Percentiles rank a stretch among this genome's conserved stretches.
Evolutionary conservation across 371 early-diverging fungal genomes (phyloP).

Genomic region (Mortierella polycephala): DNA sequence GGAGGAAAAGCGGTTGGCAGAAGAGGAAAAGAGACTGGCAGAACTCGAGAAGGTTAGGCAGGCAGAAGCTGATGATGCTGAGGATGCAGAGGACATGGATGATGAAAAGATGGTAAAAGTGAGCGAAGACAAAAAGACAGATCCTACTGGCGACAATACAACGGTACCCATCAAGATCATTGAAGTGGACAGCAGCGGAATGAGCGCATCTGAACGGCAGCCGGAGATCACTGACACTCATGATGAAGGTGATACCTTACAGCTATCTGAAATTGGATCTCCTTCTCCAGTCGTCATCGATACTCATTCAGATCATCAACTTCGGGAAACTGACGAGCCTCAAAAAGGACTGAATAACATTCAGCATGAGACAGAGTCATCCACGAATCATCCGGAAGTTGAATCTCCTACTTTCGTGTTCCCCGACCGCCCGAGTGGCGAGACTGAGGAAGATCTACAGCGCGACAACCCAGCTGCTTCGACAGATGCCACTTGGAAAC

Average conservation of each 20-base stretch:
- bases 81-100: constrained; percentile 24
- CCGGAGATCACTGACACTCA: not conserved
- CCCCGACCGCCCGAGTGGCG: constrained; percentile 8
- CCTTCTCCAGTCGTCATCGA: not conserved
- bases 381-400: not conserved
- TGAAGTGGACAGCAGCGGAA: not conserved
- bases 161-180: not conserved
- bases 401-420: constrained; percentile 9
- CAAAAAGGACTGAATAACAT: not conserved
- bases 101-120: constrained; percentile 12
- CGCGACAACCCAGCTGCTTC: constrained; percentile 1
- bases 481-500: constrained; percentile 4
- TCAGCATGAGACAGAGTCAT: not conserved
- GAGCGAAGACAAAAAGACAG: not conserved
- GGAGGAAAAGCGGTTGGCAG: constrained; percentile 51
- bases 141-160: not conserved
- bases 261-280: not conserved
- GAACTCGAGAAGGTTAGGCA: constrained; percentile 43
- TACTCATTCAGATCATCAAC: not conserved
- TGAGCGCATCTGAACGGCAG: not conserved
- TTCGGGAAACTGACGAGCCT: not conserved
- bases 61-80: constrained; percentile 47
- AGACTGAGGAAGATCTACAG: constrained; percentile 1
- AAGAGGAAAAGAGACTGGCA: constrained; percentile 23
- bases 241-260: not conserved